A percentile compares a stretch with the other conserved stretches of the same genome.
Evolutionary conservation across 2,329 filamentous ascomycete genomes (phyloP).

Genomic region (Myriosclerotinia duriaeana): DNA sequence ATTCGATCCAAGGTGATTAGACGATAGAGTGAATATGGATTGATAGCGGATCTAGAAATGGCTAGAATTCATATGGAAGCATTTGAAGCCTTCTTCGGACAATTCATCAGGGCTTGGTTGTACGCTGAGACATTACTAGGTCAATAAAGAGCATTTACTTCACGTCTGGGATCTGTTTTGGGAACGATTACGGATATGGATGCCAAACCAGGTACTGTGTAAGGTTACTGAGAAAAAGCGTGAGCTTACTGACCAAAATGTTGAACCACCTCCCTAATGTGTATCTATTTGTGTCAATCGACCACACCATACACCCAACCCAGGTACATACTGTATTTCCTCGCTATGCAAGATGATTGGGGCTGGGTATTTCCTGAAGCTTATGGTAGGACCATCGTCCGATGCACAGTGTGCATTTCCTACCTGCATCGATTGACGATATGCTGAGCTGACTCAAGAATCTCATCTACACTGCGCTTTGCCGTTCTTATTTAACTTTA

Average conservation of each 20-base stretch:
- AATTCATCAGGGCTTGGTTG: background rate
- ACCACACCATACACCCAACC: background rate
- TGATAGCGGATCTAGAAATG: slow-evolving; percentile 12
- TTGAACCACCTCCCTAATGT: slow-evolving; percentile 1
- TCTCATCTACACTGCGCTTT: background rate
- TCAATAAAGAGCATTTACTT: background rate
- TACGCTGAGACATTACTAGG: slow-evolving; percentile 11
- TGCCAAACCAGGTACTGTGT: background rate
- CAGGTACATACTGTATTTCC: background rate
- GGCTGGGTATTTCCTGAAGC: background rate
- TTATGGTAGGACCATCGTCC: slow-evolving; percentile 21
- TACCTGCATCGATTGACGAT: slow-evolving; percentile 10
- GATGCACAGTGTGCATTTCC: slow-evolving; percentile 2
- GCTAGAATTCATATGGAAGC: slow-evolving; percentile 10
- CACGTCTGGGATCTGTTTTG: background rate
- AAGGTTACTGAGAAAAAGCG: slow-evolving; percentile 1
- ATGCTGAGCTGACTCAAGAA: slow-evolving; percentile 4
- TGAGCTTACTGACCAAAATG: slow-evolving; percentile 4
- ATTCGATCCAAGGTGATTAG: background rate
- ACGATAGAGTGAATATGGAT: background rate
- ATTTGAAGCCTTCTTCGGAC: slow-evolving; percentile 12
- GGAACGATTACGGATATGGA: background rate
- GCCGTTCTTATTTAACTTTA: background rate
- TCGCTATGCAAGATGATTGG: slow-evolving; percentile 15
- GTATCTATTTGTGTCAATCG: slow-evolving; percentile 12